Percentiles rank a stretch among this genome's conserved stretches.
These are phyloP conservation scores for Ascochyta pisi DNA, from an alignment of 2,329 filamentous ascomycete genomes.

Conservation along the genomic window DNA sequence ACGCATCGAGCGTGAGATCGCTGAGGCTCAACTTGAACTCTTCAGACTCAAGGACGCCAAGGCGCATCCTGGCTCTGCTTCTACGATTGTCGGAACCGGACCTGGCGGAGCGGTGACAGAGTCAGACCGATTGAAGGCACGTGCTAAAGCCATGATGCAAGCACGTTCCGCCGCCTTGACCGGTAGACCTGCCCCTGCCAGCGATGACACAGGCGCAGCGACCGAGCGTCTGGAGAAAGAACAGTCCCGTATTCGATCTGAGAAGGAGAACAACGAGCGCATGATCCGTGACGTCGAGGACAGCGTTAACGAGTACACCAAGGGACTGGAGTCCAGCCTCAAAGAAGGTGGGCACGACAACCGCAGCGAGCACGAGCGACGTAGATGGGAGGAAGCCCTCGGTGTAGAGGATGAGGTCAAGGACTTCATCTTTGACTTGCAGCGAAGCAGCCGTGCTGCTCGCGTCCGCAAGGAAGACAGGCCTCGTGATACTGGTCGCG, in stretches of 20 bases:
- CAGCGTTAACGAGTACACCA: conserved; percentile 87
- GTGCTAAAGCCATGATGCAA: conserved; percentile 98
- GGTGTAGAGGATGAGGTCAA: conserved; percentile 96
- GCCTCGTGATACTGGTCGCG: conserved; percentile 45
- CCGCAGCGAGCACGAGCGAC: conserved; percentile 84
- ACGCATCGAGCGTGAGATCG: conserved; percentile 88
- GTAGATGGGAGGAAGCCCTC: conserved; percentile 93
- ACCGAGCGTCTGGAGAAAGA: conserved; percentile 90
- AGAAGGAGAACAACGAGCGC: conserved; percentile 91
- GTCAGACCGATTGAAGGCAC: conserved; percentile 90
- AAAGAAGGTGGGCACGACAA: conserved; percentile 80
- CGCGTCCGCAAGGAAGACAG: conserved; percentile 67
- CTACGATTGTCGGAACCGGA: conserved; percentile 87
- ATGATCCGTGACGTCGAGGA: conserved; percentile 98
- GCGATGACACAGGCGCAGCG: conserved; percentile 76
- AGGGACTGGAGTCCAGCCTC: conserved; percentile 82
- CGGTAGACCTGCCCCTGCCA: conserved; percentile 76
- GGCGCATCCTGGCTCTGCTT: conserved; percentile 80
- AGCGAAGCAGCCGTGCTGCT: conserved; percentile 81
- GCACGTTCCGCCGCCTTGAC: conserved; percentile 91
- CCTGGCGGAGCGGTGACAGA: conserved; percentile 91
- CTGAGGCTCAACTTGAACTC: conserved; percentile 87
- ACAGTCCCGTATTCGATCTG: conserved; percentile 77
- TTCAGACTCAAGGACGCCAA: conserved; percentile 95
- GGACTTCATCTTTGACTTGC: conserved; percentile 97